Evolutionary conservation across 305 asterid genomes (phyloP).

Genomic region (Withania somnifera): DNA sequence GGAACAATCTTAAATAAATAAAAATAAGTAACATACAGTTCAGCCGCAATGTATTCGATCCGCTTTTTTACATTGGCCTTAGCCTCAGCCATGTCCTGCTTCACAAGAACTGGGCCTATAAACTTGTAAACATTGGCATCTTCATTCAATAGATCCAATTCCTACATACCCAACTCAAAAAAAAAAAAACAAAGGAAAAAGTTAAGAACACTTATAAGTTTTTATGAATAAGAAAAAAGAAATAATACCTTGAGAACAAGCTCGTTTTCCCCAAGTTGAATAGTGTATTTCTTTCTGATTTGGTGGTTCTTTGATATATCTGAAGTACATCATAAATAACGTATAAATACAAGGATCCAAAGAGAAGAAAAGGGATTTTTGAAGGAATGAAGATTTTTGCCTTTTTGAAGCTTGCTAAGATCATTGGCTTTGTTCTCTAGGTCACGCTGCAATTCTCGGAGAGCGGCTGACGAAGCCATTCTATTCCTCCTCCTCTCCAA

Average conservation of each 20-base stretch:
- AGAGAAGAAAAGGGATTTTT: not conserved
- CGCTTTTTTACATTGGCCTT: conserved; percentile 91
- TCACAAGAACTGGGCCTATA: conserved; percentile 91
- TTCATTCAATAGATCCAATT: conserved; percentile 72
- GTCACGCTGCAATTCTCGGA: conserved; percentile 66
- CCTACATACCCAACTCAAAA: conserved; percentile 30
- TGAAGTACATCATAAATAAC: conserved; percentile 7
- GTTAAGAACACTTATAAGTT: not conserved
- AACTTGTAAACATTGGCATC: conserved; percentile 92
- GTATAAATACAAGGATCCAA: not conserved
- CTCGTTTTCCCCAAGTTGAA: conserved; percentile 94
- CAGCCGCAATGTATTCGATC: conserved; percentile 86
- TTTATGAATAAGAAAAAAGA: not conserved
- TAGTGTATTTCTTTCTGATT: conserved; percentile 77
- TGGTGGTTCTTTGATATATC: conserved; percentile 82
- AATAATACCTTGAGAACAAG: conserved; percentile 72
- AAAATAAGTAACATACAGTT: conserved; percentile 42
- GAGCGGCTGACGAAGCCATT: conserved; percentile 37
- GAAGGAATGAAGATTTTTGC: conserved; percentile 15
- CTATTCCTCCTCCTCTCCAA: not conserved
- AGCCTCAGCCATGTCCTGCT: conserved; percentile 95
- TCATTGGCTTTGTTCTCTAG: conserved; percentile 83
- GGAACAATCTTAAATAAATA: not conserved
- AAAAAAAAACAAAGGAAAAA: not conserved
- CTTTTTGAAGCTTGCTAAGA: conserved; percentile 75